Base-by-base conservation (phyloP, 2,329 filamentous ascomycete species). In the Fusarium guadeloupense region DNA sequence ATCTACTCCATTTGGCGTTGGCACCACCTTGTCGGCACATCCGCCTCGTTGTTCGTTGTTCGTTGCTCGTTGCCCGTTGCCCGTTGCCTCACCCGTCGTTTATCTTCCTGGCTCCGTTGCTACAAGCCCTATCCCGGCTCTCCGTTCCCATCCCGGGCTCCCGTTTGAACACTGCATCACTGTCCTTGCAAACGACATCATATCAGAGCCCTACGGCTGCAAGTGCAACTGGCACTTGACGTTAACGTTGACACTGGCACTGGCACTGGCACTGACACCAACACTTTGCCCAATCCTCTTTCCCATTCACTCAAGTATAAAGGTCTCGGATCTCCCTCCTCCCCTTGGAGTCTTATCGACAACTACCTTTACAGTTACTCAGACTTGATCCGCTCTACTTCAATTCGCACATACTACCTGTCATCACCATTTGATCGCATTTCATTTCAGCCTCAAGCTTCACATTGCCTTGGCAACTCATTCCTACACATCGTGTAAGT, bases 11-110 rank as follows among this genome's bases (percentile, higher is more conserved):
- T 54, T 67, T 50, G 52, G 58, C 46, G 59, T 58, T 59, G 62
- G 52, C 61, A 65, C 41, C 44, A 54, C 62, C 48, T 62, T 63
- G 37, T 51, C 62, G 62, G 62, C 60, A 65, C 54, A 63, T 44
- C 65, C 67, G 67, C 65, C 59, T 68, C 44, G 52, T 60, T 62
- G 65, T 55, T 25, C 23, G 23, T n/a, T n/a, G n/a, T n/a, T n/a
- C n/a, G n/a, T n/a, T n/a, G n/a, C n/a, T n/a, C n/a, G n/a, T n/a
- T n/a, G n/a, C n/a, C n/a, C n/a, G n/a, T n/a, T n/a, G 25, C 28
- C 62, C 53, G 61, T 57, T 39, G 47, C 25, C 57, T 68, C 55
- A 53, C 58, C 58, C 59, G 63, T 61, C 60, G 47, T 68, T 58
- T 57, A 69, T 66, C 59, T 69, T 53, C 12, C 40, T 55, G 54